phyloP scores from a whole-genome alignment of 768 basidiomycete species.

The Lentinula raphanica region DNA sequence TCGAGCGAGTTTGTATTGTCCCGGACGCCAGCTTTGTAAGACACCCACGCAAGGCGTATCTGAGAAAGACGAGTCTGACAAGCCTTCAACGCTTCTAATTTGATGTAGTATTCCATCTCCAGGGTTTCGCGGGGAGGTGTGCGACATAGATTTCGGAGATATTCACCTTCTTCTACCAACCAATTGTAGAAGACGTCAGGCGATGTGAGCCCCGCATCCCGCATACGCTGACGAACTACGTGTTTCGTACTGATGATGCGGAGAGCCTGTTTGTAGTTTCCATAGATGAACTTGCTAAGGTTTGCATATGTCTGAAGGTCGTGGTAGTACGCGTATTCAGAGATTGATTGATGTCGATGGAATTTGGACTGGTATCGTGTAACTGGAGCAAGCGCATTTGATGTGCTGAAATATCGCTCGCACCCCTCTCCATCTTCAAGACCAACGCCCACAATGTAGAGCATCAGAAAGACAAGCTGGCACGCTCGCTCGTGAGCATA shows the following conservation, averaged over 20 bases:
- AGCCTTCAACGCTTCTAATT: slow-evolving; percentile 6
- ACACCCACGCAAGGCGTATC: background rate
- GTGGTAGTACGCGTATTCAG: background rate
- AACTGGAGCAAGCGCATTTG: slow-evolving; percentile 11
- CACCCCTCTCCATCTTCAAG: slow-evolving; percentile 17
- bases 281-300: slow-evolving; percentile 9
- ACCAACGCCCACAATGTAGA: slow-evolving; percentile 13
- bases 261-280: too few relatives aligned
- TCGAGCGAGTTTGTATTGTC: background rate
- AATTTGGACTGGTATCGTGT: slow-evolving; percentile 13
- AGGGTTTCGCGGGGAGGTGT: slow-evolving; percentile 14
- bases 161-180: slow-evolving; percentile 12
- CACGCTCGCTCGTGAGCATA: slow-evolving; percentile 17
- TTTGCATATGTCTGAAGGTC: slow-evolving; percentile 8
- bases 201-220: slow-evolving; percentile 5
- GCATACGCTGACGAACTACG: too few relatives aligned
- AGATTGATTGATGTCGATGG: slow-evolving; percentile 13
- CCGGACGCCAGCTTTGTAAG: background rate
- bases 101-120: slow-evolving; percentile 12
- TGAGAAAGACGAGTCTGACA: background rate
- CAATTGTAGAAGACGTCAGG: slow-evolving; percentile 5
- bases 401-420: slow-evolving; percentile 11
- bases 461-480: slow-evolving; percentile 16
- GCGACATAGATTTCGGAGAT: slow-evolving; percentile 9
- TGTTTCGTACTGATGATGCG: too few relatives aligned